These are phyloP conservation scores for Aspergillus aculeatinus DNA, from an alignment of 2,329 filamentous ascomycete species.

Conservation along the genomic window DNA sequence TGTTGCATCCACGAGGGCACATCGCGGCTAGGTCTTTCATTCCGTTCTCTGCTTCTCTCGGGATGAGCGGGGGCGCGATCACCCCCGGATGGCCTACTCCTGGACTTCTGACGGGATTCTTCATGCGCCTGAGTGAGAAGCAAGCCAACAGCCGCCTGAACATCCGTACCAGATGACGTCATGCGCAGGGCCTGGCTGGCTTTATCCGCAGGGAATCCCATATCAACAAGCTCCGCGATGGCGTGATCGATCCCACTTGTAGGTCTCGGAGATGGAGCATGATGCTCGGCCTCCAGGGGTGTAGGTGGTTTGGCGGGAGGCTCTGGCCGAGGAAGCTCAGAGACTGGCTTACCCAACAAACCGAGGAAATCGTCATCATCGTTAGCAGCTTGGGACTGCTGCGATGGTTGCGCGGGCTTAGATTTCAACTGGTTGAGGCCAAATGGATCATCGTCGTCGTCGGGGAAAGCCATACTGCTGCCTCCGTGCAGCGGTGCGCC, in stretches of 20 bases:
- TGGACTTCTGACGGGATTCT: slow-evolving; percentile 71
- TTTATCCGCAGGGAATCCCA: slow-evolving; percentile 86
- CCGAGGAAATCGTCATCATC: slow-evolving; percentile 69
- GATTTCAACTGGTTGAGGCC: slow-evolving; percentile 67
- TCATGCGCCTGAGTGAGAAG: slow-evolving; percentile 87
- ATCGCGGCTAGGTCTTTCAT: slow-evolving; percentile 29
- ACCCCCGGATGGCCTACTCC: slow-evolving; percentile 28
- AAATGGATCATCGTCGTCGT: slow-evolving; percentile 74
- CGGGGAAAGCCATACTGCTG: slow-evolving; percentile 42
- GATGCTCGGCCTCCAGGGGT: slow-evolving; percentile 17
- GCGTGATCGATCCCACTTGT: slow-evolving; percentile 68
- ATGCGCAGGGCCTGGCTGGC: slow-evolving; percentile 76
- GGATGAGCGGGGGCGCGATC: slow-evolving; percentile 19
- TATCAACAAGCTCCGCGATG: slow-evolving; percentile 86
- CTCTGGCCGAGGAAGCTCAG: slow-evolving; percentile 46
- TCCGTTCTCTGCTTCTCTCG: slow-evolving; percentile 25
- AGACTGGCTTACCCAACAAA: slow-evolving; percentile 59
- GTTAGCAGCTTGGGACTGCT: slow-evolving; percentile 45
- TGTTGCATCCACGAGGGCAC: slow-evolving; percentile 65
- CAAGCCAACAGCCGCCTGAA: slow-evolving; percentile 85
- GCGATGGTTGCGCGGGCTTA: slow-evolving; percentile 50
- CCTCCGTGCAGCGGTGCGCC: slow-evolving; percentile 15
- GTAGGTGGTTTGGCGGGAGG: slow-evolving; percentile 24
- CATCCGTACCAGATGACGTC: slow-evolving; percentile 74
- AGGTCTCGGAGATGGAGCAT: slow-evolving; percentile 25